Conservation (phyloP, 2,329 filamentous ascomycete species). For the Cladosporium sp. region DNA sequence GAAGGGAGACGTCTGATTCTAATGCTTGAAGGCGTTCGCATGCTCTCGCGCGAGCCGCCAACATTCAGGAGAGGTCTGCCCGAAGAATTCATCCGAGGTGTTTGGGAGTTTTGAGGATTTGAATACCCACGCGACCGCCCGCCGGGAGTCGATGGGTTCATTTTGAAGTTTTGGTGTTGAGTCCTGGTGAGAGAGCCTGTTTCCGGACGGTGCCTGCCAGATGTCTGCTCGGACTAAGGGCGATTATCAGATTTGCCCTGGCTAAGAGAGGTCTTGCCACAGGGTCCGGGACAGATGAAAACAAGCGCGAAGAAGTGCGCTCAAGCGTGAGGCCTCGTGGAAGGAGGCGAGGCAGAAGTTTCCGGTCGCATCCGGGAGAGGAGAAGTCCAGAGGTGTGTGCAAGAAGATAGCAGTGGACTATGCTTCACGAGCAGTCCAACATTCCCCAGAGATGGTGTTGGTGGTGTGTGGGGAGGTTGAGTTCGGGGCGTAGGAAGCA, state of each 20-base stretch:
- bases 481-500: not conserved
- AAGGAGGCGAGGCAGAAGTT: not conserved
- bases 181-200: not conserved
- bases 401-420: not conserved
- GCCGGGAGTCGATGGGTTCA: conserved; percentile 5
- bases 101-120: not conserved
- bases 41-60: conserved; percentile 32
- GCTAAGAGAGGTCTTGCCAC: not conserved
- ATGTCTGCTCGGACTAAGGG: not conserved
- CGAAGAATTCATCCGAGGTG: conserved; percentile 3
- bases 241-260: not conserved
- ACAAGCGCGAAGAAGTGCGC: not conserved
- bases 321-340: not conserved
- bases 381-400: not conserved
- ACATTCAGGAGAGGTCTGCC: conserved; percentile 7
- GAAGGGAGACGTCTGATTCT: conserved; percentile 37
- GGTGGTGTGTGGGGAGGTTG: not conserved
- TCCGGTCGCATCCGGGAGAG: conserved; percentile 9
- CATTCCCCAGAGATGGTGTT: not conserved
- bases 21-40: conserved; percentile 37
- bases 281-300: not conserved
- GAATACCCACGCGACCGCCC: conserved; percentile 13
- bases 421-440: not conserved
- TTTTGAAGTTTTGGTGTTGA: not conserved
- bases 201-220: not conserved